phyloP scores from a whole-genome alignment of 371 early-diverging fungal species.

The Conidiobolus incongruus region DNA sequence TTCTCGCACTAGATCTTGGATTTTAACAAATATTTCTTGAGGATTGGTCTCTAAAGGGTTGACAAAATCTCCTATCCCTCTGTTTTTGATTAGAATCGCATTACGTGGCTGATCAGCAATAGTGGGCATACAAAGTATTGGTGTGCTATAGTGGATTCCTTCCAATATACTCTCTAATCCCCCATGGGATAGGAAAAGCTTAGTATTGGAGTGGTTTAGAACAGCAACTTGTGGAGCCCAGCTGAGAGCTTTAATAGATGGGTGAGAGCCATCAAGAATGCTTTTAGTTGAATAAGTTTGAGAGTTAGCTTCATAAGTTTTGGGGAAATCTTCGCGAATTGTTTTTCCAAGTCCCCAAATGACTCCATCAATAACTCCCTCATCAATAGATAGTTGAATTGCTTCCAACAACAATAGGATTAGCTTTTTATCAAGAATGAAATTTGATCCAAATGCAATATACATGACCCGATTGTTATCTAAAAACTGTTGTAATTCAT shows the following conservation, averaged over 20 bases:
- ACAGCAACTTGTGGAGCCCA: conserved; percentile 3
- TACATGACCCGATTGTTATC: neutral
- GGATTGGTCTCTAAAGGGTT: too few relatives aligned
- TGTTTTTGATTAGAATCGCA: neutral
- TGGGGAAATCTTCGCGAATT: neutral
- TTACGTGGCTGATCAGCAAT: conserved; percentile 4
- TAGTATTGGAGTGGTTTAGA: neutral
- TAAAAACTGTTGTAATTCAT: neutral
- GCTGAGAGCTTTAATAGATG: neutral
- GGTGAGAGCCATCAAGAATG: neutral
- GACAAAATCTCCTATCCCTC: neutral
- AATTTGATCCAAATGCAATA: conserved; percentile 1
- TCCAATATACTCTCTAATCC: conserved; percentile 4
- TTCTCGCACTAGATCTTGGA: too few relatives aligned
- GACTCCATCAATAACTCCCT: conserved; percentile 1
- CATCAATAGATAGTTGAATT: neutral
- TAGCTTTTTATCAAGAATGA: neutral
- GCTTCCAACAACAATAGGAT: neutral
- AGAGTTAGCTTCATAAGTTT: neutral
- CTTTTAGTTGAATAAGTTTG: neutral
- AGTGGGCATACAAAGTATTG: conserved; percentile 3
- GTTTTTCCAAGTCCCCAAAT: conserved; percentile 4
- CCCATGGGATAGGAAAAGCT: conserved; percentile 4
- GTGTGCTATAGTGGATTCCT: neutral
- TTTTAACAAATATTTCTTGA: too few relatives aligned